Conservation (phyloP, 495 filamentous ascomycete species). For the Poronia punctata region DNA sequence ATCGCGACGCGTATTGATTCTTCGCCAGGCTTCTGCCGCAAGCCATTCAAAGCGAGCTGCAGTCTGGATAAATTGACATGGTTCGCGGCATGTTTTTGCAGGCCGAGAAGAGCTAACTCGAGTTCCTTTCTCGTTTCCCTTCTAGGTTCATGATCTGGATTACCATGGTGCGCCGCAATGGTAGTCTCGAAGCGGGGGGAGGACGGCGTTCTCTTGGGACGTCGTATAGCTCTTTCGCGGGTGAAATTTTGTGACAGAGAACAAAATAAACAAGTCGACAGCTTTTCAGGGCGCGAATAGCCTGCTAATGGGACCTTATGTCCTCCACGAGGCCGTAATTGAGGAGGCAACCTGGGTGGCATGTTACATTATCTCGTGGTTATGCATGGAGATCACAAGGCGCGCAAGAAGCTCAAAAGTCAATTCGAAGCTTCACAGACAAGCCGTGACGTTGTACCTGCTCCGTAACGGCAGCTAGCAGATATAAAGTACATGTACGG, state of each 20-base stretch:
- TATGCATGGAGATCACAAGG: no score
- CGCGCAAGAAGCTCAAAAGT: no score
- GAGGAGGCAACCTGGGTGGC: slow-evolving; percentile 9
- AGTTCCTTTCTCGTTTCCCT: slow-evolving; percentile 47
- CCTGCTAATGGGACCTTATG: not conserved
- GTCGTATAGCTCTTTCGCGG: not conserved
- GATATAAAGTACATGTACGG: no score
- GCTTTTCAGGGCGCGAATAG: slow-evolving; percentile 4
- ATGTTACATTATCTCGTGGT: slow-evolving; percentile 6
- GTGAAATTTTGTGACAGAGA: slow-evolving; percentile 20
- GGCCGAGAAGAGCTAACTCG: slow-evolving; percentile 51
- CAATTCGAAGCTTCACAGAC: no score
- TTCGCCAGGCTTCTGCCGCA: slow-evolving; percentile 54
- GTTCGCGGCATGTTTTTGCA: slow-evolving; percentile 55
- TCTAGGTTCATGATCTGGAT: slow-evolving; percentile 23
- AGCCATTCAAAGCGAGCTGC: slow-evolving; percentile 69
- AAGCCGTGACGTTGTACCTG: no score
- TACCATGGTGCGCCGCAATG: not conserved
- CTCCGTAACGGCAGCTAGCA: no score
- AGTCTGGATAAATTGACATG: slow-evolving; percentile 70
- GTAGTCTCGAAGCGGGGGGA: slow-evolving; percentile 3
- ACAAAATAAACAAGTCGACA: slow-evolving; percentile 38
- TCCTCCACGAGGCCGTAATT: slow-evolving; percentile 20
- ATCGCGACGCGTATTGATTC: slow-evolving; percentile 66
- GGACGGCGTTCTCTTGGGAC: slow-evolving; percentile 4